Conservation (phyloP, 1,284 basidiomycete genomes). For the Ceratobasidium papillatum region DNA sequence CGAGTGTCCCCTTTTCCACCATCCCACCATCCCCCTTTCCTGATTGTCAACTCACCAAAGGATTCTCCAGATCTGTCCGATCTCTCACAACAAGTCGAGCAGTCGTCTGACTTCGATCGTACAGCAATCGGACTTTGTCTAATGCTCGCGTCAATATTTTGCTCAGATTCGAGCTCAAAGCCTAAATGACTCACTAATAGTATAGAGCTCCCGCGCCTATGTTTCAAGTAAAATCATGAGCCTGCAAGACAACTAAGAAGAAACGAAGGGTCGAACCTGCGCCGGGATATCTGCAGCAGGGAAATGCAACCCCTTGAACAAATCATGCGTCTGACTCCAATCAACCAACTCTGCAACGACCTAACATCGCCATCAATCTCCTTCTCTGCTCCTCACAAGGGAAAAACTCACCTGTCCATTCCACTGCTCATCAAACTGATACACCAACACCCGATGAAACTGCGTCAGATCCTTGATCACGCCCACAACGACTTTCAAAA, state of each 20-base stretch:
- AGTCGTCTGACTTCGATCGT: constrained; percentile 79
- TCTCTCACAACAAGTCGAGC: constrained; percentile 78
- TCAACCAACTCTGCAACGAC: constrained; percentile 87
- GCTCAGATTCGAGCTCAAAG: neutral
- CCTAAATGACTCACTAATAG: constrained; percentile 52
- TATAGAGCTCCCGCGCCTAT: constrained; percentile 61
- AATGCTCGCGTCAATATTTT: neutral
- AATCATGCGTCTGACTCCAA: constrained; percentile 80
- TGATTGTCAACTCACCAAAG: constrained; percentile 60
- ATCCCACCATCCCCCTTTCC: neutral
- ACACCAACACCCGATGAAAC: constrained; percentile 89
- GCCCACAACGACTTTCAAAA: constrained; percentile 81
- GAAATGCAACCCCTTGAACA: constrained; percentile 81
- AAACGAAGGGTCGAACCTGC: constrained; percentile 50
- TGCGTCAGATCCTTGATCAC: constrained; percentile 84
- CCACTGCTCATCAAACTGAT: constrained; percentile 80
- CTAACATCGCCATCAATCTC: constrained; percentile 42
- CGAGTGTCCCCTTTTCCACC: neutral
- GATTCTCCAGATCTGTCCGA: constrained; percentile 72
- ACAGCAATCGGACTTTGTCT: constrained; percentile 86
- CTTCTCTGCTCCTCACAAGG: constrained; percentile 48
- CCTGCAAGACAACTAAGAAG: neutral
- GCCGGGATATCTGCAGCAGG: constrained; percentile 64
- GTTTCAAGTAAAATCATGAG: neutral
- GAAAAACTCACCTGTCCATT: constrained; percentile 64